These are phyloP conservation scores for Botrytis tulipae DNA, from an alignment of 2,329 filamentous ascomycete genomes.

Conservation along the genomic window DNA sequence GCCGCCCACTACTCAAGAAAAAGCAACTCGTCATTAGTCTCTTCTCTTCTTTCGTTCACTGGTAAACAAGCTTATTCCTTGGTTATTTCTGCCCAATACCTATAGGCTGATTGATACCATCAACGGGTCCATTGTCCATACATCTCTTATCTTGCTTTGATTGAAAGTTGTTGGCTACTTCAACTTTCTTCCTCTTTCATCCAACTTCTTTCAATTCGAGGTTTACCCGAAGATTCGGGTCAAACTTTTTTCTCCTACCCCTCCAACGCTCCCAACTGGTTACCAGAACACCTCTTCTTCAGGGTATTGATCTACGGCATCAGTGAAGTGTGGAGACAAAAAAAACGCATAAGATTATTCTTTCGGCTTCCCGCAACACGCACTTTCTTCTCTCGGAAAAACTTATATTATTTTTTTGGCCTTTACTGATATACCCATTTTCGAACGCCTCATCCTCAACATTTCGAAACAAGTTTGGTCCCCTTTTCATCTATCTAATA, in stretches of 20 bases:
- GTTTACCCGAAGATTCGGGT: conserved; percentile 13
- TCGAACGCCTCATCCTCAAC: conserved; percentile 5
- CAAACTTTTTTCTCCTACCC: not conserved
- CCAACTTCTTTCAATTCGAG: conserved; percentile 11
- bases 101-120: conserved; percentile 14
- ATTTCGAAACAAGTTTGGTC: conserved; percentile 15
- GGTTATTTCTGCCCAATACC: conserved; percentile 36
- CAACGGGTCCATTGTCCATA: not conserved
- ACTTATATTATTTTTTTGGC: not conserved
- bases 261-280: conserved; percentile 12
- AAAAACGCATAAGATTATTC: conserved; percentile 4
- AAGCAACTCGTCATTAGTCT: not conserved
- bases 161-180: not conserved
- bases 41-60: not conserved
- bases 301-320: conserved; percentile 8
- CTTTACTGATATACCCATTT: not conserved
- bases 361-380: conserved; percentile 7
- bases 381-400: conserved; percentile 12
- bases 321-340: conserved; percentile 7
- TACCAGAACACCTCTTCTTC: not conserved
- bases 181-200: not conserved
- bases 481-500: conserved; percentile 3
- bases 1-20: conserved; percentile 14
- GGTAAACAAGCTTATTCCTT: conserved; percentile 22
- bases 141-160: conserved; percentile 15